Percentiles rank a stretch among this genome's conserved stretches.
Evolutionary conservation across 805 yeast genomes (phyloP).

Genomic region (Nakazawaea laoshanensis): DNA sequence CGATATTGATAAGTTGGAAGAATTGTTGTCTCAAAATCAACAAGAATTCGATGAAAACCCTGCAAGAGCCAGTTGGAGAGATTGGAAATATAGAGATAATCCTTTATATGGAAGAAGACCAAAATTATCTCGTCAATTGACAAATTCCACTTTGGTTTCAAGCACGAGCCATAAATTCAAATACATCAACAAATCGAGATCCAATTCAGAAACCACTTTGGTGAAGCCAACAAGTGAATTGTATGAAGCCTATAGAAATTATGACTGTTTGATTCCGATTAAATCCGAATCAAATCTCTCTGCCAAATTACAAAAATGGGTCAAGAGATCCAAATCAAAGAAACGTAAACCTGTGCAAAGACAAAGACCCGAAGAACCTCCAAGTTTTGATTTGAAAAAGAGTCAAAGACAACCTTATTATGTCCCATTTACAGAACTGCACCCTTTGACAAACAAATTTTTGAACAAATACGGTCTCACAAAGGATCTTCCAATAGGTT

Average conservation of each 20-base stretch:
- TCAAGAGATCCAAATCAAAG: not conserved
- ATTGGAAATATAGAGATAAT: conserved; percentile 75
- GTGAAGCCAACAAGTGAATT: conserved; percentile 4
- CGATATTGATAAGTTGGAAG: conserved; percentile 8
- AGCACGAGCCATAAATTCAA: conserved; percentile 3
- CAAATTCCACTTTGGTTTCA: conserved; percentile 18
- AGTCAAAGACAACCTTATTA: conserved; percentile 12
- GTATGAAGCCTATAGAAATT: conserved; percentile 6
- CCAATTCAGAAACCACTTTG: conserved; percentile 10
- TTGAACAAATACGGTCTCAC: conserved; percentile 53
- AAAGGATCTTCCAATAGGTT: conserved; percentile 77
- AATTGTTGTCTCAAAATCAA: not conserved
- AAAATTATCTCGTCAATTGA: conserved; percentile 13
- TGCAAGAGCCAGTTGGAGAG: conserved; percentile 73
- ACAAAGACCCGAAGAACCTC: conserved; percentile 6
- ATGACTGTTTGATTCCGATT: conserved; percentile 1
- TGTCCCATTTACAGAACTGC: conserved; percentile 30
- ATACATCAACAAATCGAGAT: conserved; percentile 6
- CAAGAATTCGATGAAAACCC: conserved; percentile 24
- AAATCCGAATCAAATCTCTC: not conserved
- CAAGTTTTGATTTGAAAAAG: conserved; percentile 4
- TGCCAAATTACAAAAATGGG: not conserved
- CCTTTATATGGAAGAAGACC: conserved; percentile 44
- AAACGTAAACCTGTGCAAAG: conserved; percentile 8
- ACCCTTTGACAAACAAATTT: conserved; percentile 57